phyloP scores from a whole-genome alignment of 495 filamentous ascomycete genomes.

The Chaetomium cochliodes region DNA sequence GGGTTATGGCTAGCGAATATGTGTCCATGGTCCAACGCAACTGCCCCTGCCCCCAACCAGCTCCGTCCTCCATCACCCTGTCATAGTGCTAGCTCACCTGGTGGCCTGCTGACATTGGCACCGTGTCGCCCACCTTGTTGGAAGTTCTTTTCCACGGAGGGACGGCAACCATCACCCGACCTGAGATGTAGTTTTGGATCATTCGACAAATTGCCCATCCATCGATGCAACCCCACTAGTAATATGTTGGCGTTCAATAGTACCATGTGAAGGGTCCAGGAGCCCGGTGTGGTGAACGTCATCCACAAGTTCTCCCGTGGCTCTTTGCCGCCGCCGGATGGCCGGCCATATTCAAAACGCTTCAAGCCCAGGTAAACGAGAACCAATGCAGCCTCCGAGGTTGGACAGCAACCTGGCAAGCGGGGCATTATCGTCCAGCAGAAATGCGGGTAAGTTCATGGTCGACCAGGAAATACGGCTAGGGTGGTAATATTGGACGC shows the following conservation, averaged over 20 bases:
- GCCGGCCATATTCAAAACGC: constrained; percentile 27
- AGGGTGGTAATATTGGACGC: constrained; percentile 14
- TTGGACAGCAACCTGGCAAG: background rate
- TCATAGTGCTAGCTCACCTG: constrained; percentile 36
- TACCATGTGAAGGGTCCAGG: constrained; percentile 23
- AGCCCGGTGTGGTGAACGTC: constrained; percentile 34
- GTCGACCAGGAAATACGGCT: background rate
- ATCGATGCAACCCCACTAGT: constrained; percentile 33
- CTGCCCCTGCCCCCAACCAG: constrained; percentile 19
- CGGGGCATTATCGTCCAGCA: background rate
- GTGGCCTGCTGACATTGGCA: constrained; percentile 24
- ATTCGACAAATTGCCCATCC: constrained; percentile 34
- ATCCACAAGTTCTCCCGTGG: constrained; percentile 34
- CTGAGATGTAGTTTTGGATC: constrained; percentile 22
- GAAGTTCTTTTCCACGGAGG: constrained; percentile 30
- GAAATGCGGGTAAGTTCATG: background rate
- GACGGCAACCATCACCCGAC: constrained; percentile 7
- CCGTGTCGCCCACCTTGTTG: constrained; percentile 32
- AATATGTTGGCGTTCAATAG: constrained; percentile 36
- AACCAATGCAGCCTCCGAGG: background rate
- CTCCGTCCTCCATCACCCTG: constrained; percentile 34
- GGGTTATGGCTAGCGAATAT: no score
- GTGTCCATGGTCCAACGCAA: no score
- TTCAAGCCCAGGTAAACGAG: constrained; percentile 26
- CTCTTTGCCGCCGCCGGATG: constrained; percentile 26